Evolutionary conservation across 1,284 basidiomycete genomes (phyloP), one percentile per base, ranked within the genome.

Genomic region (Apiotrichum montevideense): DNA sequence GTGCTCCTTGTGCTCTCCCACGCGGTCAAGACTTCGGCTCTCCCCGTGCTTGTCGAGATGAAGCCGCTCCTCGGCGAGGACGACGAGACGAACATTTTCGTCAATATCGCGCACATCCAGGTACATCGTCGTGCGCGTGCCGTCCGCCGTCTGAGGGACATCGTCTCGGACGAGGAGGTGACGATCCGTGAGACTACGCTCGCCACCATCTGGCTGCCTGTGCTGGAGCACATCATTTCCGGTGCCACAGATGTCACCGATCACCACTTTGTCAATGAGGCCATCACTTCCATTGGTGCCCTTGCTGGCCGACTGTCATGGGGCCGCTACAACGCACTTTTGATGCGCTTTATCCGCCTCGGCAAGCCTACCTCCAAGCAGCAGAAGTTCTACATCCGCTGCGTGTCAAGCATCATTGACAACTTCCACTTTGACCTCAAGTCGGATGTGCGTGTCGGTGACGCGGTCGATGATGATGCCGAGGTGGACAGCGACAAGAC

Each of bases 11-110:
- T 98, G 13, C 78, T 98, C 58, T 85, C 88, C 0, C 83, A 87
- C 63, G 86, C 88, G 0, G 85, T 94, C 3, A 78, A 81, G 42
- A 82, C 82, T 57, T 76, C 80, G 2, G 73, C 79, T 15, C 78
- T 91, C 21, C 71, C 77, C 0, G 75, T 82, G 2, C 77, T 97
- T 43, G 82, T 83, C 48, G 92, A 97, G 69, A 86, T 97, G 84
- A 82, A 78, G 6, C 81, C 85, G 9, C 79, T 98, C 9, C 81
- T 97, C n/a, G 90, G 88, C 4, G 85, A 82, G 14, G 95, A 98
- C 68, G 88, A 90, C 48, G 96, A 98, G 73, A 93, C 91, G 34
- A 94, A 87, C 72, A 95, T 98, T 78, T 98, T 99, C 82, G 87
- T 87, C 79, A 98, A 99, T 75, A 85, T 98, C 52, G 84, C 89